A percentile compares a stretch with the other conserved stretches of the same genome.
Conservation (phyloP, 805 yeast genomes). For the Cyberlindnera mrakii region DNA sequence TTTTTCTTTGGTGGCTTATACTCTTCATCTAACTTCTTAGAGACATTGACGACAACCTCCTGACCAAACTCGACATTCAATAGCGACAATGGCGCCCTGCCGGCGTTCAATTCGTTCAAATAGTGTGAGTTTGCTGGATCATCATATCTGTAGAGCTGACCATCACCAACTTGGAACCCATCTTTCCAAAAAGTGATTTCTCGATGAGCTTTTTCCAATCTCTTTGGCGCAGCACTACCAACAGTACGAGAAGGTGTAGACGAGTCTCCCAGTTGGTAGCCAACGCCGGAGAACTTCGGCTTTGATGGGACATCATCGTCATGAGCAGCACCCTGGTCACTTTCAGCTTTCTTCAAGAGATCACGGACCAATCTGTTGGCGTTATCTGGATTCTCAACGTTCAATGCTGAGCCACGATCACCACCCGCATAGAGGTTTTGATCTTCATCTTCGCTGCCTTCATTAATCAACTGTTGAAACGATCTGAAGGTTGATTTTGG, state of each 20-base stretch:
- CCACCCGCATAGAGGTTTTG: constrained; percentile 62
- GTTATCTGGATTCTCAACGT: constrained; percentile 63
- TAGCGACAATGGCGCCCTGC: constrained; percentile 83
- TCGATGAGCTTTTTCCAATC: constrained; percentile 54
- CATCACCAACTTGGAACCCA: constrained; percentile 94
- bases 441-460: constrained; percentile 43
- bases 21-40: constrained; percentile 74
- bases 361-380: constrained; percentile 39
- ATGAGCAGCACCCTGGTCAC: constrained; percentile 40
- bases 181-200: constrained; percentile 93
- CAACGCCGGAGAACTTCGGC: constrained; percentile 31
- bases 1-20: constrained; percentile 61
- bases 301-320: constrained; percentile 32
- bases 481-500: constrained; percentile 30
- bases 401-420: constrained; percentile 69
- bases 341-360: constrained; percentile 61
- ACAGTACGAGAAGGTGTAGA: constrained; percentile 27
- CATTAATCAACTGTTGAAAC: constrained; percentile 32
- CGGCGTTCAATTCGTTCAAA: constrained; percentile 74
- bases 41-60: constrained; percentile 88
- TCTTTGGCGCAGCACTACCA: constrained; percentile 26
- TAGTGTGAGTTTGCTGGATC: constrained; percentile 84
- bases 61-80: constrained; percentile 84
- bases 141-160: constrained; percentile 77
- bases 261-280: constrained; percentile 34